These are phyloP conservation scores for Pythium phragmiticola DNA, from an alignment of 352 stramenopile genomes.

Conservation along the genomic window DNA sequence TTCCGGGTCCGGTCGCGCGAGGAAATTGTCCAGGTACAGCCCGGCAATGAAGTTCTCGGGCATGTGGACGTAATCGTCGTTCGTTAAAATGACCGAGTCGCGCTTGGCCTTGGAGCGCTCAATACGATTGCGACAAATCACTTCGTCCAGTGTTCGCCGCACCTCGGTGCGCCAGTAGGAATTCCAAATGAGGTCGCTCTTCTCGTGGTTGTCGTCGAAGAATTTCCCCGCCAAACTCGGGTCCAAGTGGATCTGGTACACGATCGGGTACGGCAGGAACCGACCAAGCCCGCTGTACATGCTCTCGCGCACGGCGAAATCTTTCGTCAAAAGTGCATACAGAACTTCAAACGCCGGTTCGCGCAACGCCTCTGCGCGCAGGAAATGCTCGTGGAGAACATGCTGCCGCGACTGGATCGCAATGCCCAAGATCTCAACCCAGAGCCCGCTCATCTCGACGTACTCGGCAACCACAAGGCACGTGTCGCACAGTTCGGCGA, in stretches of 20 bases:
- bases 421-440: constrained; percentile 78
- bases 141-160: constrained; percentile 68
- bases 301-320: constrained; percentile 57
- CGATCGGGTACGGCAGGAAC: constrained; percentile 78
- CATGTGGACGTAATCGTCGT: constrained; percentile 61
- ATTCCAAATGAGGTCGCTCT: constrained; percentile 85
- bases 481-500: constrained; percentile 76
- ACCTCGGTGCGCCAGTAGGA: constrained; percentile 73
- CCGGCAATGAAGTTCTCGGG: constrained; percentile 71
- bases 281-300: constrained; percentile 74
- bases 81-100: constrained; percentile 72
- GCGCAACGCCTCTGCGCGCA: constrained; percentile 69
- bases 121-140: constrained; percentile 75
- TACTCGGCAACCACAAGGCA: constrained; percentile 76
- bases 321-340: constrained; percentile 74
- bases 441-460: constrained; percentile 66
- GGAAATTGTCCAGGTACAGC: constrained; percentile 73
- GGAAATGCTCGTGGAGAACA: constrained; percentile 79
- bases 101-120: constrained; percentile 74
- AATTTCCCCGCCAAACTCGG: constrained; percentile 67
- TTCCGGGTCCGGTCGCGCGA: constrained; percentile 66
- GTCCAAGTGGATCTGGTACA: constrained; percentile 83
- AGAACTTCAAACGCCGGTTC: constrained; percentile 81
- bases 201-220: constrained; percentile 84
- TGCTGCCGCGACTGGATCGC: constrained; percentile 78